A percentile compares a stretch with the other conserved stretches of the same genome.
phyloP scores from a whole-genome alignment of 2,329 filamentous ascomycete genomes.

The Dothideomycetes sp. region DNA sequence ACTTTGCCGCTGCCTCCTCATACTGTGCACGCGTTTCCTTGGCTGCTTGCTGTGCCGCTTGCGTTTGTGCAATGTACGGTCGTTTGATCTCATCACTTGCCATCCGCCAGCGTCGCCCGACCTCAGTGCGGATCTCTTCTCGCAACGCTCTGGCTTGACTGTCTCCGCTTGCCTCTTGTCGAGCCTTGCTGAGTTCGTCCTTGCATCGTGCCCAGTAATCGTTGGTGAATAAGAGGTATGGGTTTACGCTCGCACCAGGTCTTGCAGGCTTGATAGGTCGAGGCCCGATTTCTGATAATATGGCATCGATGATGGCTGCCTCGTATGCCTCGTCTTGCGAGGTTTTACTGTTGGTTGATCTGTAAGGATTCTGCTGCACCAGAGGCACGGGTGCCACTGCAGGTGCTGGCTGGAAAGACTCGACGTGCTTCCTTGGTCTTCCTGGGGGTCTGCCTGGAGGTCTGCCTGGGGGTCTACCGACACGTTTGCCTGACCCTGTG shows the following conservation, averaged over 20 bases:
- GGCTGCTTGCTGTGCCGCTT: slow-evolving; percentile 60
- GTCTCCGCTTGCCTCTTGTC: slow-evolving; percentile 55
- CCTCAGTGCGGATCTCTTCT: slow-evolving; percentile 71
- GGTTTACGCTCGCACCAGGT: slow-evolving; percentile 58
- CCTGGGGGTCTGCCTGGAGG: slow-evolving; percentile 6
- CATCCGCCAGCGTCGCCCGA: slow-evolving; percentile 86
- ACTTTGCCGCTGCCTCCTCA: slow-evolving; percentile 54
- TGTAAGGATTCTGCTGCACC: slow-evolving; percentile 13
- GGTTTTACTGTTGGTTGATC: slow-evolving; percentile 13
- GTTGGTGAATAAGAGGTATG: slow-evolving; percentile 84
- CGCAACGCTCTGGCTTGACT: slow-evolving; percentile 57
- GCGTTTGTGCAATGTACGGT: slow-evolving; percentile 69
- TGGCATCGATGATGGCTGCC: slow-evolving; percentile 47
- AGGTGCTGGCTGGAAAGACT: slow-evolving; percentile 8
- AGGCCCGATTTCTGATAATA: slow-evolving; percentile 58
- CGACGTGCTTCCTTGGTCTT: slow-evolving; percentile 13
- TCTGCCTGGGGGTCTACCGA: slow-evolving; percentile 3
- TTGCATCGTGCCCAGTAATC: slow-evolving; percentile 56
- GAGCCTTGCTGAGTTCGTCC: slow-evolving; percentile 58
- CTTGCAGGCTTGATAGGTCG: slow-evolving; percentile 64
- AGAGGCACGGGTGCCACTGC: slow-evolving; percentile 6
- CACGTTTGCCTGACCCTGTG: neutral
- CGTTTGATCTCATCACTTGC: slow-evolving; percentile 59
- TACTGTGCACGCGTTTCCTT: slow-evolving; percentile 49
- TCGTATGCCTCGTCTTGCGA: slow-evolving; percentile 44